These are phyloP conservation scores for Sporisorium iseilematis-ciliati DNA, from an alignment of 1,284 basidiomycete genomes.

Conservation along the genomic window DNA sequence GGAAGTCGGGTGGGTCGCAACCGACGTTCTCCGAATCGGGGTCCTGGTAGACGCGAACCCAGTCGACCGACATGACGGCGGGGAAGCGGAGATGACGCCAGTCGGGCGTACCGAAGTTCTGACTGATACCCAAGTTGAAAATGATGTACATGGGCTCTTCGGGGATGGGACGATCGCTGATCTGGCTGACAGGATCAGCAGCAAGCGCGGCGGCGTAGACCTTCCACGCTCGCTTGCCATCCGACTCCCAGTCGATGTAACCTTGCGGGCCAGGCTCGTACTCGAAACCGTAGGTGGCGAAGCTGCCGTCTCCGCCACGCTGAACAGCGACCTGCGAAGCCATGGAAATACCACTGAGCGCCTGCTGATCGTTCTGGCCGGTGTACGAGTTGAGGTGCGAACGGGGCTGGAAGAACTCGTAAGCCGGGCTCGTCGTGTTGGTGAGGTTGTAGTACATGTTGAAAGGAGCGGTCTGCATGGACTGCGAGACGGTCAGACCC, in stretches of 20 bases:
- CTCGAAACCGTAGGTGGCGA: conserved; percentile 57
- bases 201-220: conserved; percentile 79
- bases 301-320: conserved; percentile 43
- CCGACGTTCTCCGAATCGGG: conserved; percentile 52
- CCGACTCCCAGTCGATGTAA: conserved; percentile 76
- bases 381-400: conserved; percentile 73
- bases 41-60: conserved; percentile 60
- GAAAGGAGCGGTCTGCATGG: conserved; percentile 79
- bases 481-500: conserved; percentile 79
- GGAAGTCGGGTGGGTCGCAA: conserved; percentile 71
- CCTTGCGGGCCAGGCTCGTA: conserved; percentile 74
- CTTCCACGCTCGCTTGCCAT: conserved; percentile 64
- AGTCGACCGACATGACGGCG: conserved; percentile 52
- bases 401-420: conserved; percentile 51
- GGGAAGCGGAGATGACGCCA: conserved; percentile 52
- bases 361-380: conserved; percentile 84
- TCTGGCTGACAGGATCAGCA: conserved; percentile 73
- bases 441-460: conserved; percentile 70
- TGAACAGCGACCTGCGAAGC: conserved; percentile 61
- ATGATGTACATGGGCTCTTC: conserved; percentile 62
- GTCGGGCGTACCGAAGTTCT: conserved; percentile 53
- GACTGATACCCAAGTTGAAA: conserved; percentile 60
- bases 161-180: conserved; percentile 50
- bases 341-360: conserved; percentile 56
- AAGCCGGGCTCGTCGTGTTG: conserved; percentile 57